Percentiles rank a stretch among this genome's conserved stretches.
Evolutionary conservation across 140 eudicot species (phyloP).

Genomic region (Ambrosia hybrid): DNA sequence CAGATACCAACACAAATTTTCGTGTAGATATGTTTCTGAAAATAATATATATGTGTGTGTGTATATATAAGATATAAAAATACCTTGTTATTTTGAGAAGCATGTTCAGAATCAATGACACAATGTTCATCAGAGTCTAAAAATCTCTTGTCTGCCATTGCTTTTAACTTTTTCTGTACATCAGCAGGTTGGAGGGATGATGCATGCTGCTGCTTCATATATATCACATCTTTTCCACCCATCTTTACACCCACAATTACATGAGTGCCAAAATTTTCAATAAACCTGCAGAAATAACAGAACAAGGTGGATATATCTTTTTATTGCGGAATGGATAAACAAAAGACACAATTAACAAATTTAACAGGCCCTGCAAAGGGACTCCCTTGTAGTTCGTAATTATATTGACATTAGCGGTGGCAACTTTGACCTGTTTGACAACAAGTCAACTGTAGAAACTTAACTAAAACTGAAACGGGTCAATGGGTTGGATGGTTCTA

Average conservation of each 20-base stretch:
- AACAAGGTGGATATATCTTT: constrained; percentile 4
- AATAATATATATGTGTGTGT: background rate
- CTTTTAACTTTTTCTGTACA: constrained; percentile 80
- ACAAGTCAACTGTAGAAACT: background rate
- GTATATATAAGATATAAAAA: background rate
- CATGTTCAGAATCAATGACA: constrained; percentile 50
- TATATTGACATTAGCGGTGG: background rate
- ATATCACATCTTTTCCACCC: constrained; percentile 99
- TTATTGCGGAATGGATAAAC: background rate
- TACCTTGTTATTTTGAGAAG: constrained; percentile 69
- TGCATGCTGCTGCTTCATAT: constrained; percentile 88
- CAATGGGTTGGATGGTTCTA: background rate
- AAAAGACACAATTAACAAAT: background rate
- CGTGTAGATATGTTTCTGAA: constrained; percentile 10
- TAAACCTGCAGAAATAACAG: constrained; percentile 54
- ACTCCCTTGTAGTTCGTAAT: too few species aligned
- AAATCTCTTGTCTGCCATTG: constrained; percentile 88
- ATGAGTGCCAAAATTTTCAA: constrained; percentile 93
- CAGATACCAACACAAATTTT: background rate
- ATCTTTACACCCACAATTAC: constrained; percentile 90
- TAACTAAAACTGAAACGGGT: constrained; percentile 1
- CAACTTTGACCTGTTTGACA: background rate
- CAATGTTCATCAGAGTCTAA: constrained; percentile 58
- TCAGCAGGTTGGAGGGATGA: constrained; percentile 92
- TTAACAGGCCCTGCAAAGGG: too few species aligned